phyloP scores from a whole-genome alignment of 1,284 basidiomycete species.

The Meira miltonrushii region DNA sequence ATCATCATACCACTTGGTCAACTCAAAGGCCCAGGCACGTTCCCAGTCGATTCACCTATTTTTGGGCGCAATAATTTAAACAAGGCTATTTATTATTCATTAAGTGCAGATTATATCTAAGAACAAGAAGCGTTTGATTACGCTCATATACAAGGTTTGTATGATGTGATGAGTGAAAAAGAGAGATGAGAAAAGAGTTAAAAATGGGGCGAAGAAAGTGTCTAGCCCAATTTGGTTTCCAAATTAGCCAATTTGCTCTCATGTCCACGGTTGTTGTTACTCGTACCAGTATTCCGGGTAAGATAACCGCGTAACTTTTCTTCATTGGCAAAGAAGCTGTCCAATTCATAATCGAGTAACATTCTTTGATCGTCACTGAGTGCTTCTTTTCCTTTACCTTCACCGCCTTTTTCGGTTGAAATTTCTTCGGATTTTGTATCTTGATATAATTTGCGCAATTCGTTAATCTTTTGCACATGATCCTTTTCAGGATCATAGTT shows the following conservation, averaged over 20 bases:
- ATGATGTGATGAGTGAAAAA: background rate
- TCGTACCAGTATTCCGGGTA: background rate
- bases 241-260: conserved; percentile 42
- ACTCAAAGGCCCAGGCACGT: too few species aligned
- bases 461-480: conserved; percentile 55
- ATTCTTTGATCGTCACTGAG: conserved; percentile 32
- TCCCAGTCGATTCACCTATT: too few species aligned
- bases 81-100: too few species aligned
- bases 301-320: conserved; percentile 19
- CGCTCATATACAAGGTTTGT: too few species aligned
- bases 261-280: conserved; percentile 11
- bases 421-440: conserved; percentile 11
- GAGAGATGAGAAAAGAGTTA: background rate
- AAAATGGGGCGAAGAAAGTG: background rate
- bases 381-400: conserved; percentile 7
- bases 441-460: conserved; percentile 56
- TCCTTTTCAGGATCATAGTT: conserved; percentile 59
- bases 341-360: conserved; percentile 37
- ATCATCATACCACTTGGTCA: too few species aligned
- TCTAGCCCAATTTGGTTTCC: conserved; percentile 22
- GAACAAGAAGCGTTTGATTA: too few species aligned
- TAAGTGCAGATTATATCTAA: too few species aligned
- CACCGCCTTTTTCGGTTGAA: conserved; percentile 11
- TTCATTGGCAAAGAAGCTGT: conserved; percentile 22
- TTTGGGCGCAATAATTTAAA: too few species aligned